Conservation (phyloP, 2,329 filamentous ascomycete genomes). For the Lasiodiplodia theobromae region DNA sequence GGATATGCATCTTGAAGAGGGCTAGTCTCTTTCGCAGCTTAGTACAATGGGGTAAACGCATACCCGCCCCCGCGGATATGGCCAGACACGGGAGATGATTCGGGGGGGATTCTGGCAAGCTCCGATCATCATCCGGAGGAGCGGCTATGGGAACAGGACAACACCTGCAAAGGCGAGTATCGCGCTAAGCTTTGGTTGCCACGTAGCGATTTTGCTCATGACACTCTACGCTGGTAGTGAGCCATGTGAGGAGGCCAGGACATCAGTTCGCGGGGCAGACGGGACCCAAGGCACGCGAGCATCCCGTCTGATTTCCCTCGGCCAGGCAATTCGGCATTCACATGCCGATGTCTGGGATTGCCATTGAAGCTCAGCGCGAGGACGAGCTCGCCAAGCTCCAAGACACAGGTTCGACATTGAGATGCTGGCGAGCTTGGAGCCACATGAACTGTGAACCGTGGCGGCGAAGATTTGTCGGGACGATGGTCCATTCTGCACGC, state of each 20-base stretch:
- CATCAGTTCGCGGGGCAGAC: slow-evolving; percentile 6
- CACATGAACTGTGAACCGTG: background rate
- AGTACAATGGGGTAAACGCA: slow-evolving; percentile 1
- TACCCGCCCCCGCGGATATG: background rate
- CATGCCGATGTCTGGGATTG: background rate
- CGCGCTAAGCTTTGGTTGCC: background rate
- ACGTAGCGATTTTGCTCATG: background rate
- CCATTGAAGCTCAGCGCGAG: background rate
- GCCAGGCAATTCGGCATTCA: slow-evolving; percentile 17
- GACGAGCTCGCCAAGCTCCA: background rate
- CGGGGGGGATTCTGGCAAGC: background rate
- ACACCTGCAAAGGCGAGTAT: background rate
- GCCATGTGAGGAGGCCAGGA: background rate
- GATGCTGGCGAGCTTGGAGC: background rate
- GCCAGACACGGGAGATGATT: slow-evolving; percentile 6
- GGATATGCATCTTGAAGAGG: background rate
- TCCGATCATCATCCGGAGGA: background rate
- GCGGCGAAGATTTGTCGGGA: slow-evolving; percentile 25
- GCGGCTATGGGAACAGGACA: background rate
- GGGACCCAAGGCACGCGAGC: background rate
- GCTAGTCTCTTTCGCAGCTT: background rate
- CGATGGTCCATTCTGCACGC: slow-evolving; percentile 19
- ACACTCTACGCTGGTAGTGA: background rate
- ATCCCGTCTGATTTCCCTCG: slow-evolving; percentile 7
- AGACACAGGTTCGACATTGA: background rate